Base-by-base conservation (phyloP, 805 yeast species). In the Monosporozyma aerobia region DNA sequence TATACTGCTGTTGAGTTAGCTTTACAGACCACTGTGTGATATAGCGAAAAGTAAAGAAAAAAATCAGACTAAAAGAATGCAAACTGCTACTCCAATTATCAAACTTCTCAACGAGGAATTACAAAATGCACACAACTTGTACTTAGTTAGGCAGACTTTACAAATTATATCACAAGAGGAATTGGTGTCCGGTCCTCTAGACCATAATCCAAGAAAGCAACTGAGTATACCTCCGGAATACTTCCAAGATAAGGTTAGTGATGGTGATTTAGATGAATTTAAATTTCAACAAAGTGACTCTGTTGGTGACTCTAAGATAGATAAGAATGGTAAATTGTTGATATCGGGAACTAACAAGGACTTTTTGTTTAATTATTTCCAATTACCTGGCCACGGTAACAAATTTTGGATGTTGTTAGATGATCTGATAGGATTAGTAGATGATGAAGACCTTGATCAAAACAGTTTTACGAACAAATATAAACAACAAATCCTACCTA, bases 281-380 rank as follows among this genome's bases (percentile, higher is more conserved):
- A 54, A 53, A 3, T 54, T 61, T 57, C 47, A 48, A n/a, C 53
- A 53, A 22, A 59, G 51, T n/a, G 81, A 78, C 54, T 62, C 66
- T n/a, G 59, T 59, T 22, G 82, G 82, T 22, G 82, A 78, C 51
- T 53, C 59, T 25, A 77, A 78, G 53, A 63, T 78, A 3, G 63
- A 72, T 7, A 57, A 57, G 10, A 65, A 67, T 50, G 81, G 81
- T 0, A 57, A 59, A 44, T 55, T 76, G 11, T 16, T 35, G 5
- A 35, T 35, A 19, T 47, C 59, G 14, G 48, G 33, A 6, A 75
- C 70, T 25, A 75, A 70, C 5, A 65, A 79, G 40, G 65, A 67
- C 47, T 78, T 64, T 53, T 47, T 72, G 13, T 68, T 76, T 48
- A 61, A 68, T 14, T 69, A 74, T 0, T 77, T 78, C 56, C 68